Evolutionary conservation across 495 filamentous ascomycete species (phyloP), one percentile per base, ranked within the genome.

Genomic region (Acidiella bohemica): DNA sequence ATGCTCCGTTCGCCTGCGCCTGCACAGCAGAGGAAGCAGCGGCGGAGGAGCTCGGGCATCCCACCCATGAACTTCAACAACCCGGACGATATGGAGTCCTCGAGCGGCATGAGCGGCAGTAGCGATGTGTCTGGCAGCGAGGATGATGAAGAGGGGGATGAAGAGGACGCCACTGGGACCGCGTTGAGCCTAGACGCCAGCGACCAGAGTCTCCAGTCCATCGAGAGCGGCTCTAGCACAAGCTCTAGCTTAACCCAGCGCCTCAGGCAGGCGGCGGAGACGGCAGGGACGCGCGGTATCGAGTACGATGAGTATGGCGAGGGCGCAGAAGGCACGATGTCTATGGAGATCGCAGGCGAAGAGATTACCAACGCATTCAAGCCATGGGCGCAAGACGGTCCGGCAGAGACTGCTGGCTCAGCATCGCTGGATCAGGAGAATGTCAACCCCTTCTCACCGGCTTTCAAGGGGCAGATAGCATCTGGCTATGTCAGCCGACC

Each of bases 331-430:
- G 66, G 81, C 41, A 70, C 70, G 2, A 70, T 81, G 59, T 72
- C 71, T 2, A 72, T 82, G 61, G 81, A 83, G 35, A 76, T 85
- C 30, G 81, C 80, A 5, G 78, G 83, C 39, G 81, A 90, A 45
- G 76, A 86, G 39, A 77, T 93, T 41, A 84, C 83, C 6, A 71
- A 73, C 25, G 75, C 79, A 13, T 81, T 81, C 45, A 68, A 78
- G 45, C 76, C 79, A 0, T 82, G 75, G 76, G 63, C 71, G 10
- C 72, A 72, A 44, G 61, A 62, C 12, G 54, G 61, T 33, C 54
- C 64, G 28, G 61, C 59, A 35, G 7, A 33, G 19, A 8, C 43
- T 4, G 17, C 28, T 5, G 42, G 33, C 13, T 48, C 54, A 11
- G 53, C 48, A 14, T 49, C 65, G n/a, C 61, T 68, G 42, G 72